Percentiles rank a stretch among this genome's conserved stretches.
Evolutionary conservation across 2,329 filamentous ascomycete species (phyloP).

Genomic region (Hypoxylon sp.): DNA sequence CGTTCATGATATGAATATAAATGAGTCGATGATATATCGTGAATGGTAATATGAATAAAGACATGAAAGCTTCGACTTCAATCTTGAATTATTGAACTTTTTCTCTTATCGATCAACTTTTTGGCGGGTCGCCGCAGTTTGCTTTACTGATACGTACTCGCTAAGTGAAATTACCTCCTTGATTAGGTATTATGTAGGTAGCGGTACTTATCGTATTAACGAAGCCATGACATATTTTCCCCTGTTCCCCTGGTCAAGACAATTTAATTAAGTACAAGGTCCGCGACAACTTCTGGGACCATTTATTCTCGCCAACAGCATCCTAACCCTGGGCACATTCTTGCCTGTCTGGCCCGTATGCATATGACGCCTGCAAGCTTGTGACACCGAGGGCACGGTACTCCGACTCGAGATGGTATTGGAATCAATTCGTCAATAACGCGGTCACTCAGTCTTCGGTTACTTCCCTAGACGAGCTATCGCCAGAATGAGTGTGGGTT

Average conservation of each 20-base stretch:
- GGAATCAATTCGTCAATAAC: slow-evolving; percentile 30
- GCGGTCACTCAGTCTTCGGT: slow-evolving; percentile 35
- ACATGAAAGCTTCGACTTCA: no score
- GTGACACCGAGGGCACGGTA: slow-evolving; percentile 19
- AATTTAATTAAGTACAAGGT: slow-evolving; percentile 26
- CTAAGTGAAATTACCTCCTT: neutral
- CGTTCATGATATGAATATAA: neutral
- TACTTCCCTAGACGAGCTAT: slow-evolving; percentile 18
- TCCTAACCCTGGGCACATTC: slow-evolving; percentile 14
- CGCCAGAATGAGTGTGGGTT: slow-evolving; percentile 44
- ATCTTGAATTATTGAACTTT: slow-evolving; percentile 13
- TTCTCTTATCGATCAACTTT: slow-evolving; percentile 34
- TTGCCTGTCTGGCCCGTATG: slow-evolving; percentile 13
- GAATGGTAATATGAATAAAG: slow-evolving; percentile 3
- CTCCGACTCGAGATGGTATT: slow-evolving; percentile 32
- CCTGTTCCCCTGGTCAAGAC: slow-evolving; percentile 14
- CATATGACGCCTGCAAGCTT: slow-evolving; percentile 4
- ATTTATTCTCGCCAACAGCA: slow-evolving; percentile 11
- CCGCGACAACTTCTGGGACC: slow-evolving; percentile 15
- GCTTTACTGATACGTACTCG: no score
- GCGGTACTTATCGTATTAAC: neutral
- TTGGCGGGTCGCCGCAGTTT: slow-evolving; percentile 11
- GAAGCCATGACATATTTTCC: slow-evolving; percentile 25
- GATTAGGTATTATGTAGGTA: neutral
- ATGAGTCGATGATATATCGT: neutral